Conservation (phyloP, 148 eudicot species). For the Vaccinium macrocarpon region DNA sequence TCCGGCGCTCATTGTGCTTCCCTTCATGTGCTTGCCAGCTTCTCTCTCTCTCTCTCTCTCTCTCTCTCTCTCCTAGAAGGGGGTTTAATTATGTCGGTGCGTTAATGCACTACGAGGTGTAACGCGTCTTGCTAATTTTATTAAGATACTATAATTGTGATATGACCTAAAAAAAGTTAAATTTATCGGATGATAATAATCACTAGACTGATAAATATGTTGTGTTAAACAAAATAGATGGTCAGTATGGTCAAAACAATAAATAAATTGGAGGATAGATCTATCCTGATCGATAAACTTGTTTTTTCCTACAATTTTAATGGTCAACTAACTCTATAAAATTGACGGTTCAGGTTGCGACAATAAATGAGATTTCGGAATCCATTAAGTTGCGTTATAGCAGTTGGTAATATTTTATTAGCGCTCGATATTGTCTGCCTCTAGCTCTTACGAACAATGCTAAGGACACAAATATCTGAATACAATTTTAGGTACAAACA, state of each 20-base stretch:
- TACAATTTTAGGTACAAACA: not conserved
- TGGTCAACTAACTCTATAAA: not conserved
- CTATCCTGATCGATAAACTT: not conserved
- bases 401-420: not conserved
- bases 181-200: not conserved
- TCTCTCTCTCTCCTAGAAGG: not conserved
- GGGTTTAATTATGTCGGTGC: not conserved
- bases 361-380: not conserved
- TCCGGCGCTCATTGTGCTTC: constrained; percentile 17
- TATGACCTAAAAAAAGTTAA: not conserved
- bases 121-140: not conserved
- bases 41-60: not conserved
- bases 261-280: not conserved
- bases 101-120: not conserved
- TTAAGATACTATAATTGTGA: not conserved
- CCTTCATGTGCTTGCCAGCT: constrained; percentile 15
- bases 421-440: not conserved
- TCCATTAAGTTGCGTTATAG: not conserved
- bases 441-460: not conserved
- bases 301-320: not conserved
- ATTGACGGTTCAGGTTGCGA: not conserved
- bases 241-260: not conserved
- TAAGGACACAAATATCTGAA: not conserved
- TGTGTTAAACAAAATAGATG: not conserved
- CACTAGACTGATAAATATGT: not conserved